A percentile compares a stretch with the other conserved stretches of the same genome.
Evolutionary conservation across 2,329 filamentous ascomycete species (phyloP).

Genomic region (Cladobotryum protrusum): DNA sequence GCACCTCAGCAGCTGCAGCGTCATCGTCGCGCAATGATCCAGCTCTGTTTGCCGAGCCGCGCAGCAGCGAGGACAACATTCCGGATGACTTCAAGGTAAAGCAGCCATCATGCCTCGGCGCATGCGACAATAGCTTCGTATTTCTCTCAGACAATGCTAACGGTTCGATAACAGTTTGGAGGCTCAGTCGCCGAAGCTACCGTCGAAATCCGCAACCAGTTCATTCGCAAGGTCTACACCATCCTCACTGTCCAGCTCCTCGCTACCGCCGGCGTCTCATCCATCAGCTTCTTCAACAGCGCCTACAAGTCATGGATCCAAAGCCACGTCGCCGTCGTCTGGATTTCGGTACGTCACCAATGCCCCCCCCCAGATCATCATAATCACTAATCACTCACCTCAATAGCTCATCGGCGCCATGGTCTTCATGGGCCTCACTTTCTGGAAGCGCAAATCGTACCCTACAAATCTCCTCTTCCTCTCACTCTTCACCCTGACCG

Average conservation of each 20-base stretch:
- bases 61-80: conserved; percentile 81
- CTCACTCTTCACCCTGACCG: conserved; percentile 78
- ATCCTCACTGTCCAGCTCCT: conserved; percentile 95
- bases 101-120: not conserved
- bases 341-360: conserved; percentile 57
- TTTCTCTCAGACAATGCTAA: conserved; percentile 3
- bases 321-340: conserved; percentile 74
- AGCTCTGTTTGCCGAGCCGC: conserved; percentile 61
- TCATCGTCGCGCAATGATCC: conserved; percentile 49
- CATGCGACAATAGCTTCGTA: not conserved
- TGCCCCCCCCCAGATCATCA: not conserved
- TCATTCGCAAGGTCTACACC: conserved; percentile 94
- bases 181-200: conserved; percentile 90
- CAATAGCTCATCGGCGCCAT: conserved; percentile 68
- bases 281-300: conserved; percentile 76
- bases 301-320: conserved; percentile 86
- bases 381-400: conserved; percentile 15
- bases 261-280: conserved; percentile 72
- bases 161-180: conserved; percentile 58
- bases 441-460: conserved; percentile 94
- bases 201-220: conserved; percentile 93
- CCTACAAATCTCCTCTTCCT: conserved; percentile 94
- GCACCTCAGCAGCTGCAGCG: conserved; percentile 28
- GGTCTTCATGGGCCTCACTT: conserved; percentile 79
- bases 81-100: conserved; percentile 93